Conservation (phyloP, 2,329 filamentous ascomycete species). For the Herpotrichia juniperi region DNA sequence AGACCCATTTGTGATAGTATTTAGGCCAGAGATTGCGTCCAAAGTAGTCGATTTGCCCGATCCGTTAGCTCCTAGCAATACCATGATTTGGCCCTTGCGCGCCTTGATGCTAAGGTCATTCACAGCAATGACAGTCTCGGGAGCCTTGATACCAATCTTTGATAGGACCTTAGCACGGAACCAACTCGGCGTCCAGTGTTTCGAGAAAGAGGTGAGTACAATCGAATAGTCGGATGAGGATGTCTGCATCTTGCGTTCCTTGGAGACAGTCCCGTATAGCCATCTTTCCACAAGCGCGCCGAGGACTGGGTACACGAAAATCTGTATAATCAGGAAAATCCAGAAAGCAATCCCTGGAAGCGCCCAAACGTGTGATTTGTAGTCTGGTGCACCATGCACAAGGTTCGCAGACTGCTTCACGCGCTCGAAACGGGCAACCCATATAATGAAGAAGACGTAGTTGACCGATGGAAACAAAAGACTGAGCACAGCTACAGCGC, state of each 20-base stretch:
- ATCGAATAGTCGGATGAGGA: slow-evolving; percentile 62
- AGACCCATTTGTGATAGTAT: slow-evolving; percentile 74
- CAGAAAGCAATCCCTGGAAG: slow-evolving; percentile 78
- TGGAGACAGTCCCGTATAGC: slow-evolving; percentile 76
- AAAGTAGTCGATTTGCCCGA: slow-evolving; percentile 90
- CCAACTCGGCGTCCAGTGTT: slow-evolving; percentile 73
- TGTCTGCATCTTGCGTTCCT: slow-evolving; percentile 51
- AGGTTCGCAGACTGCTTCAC: slow-evolving; percentile 66
- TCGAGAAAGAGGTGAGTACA: slow-evolving; percentile 74
- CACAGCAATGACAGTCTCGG: slow-evolving; percentile 79
- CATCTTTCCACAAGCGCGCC: slow-evolving; percentile 75
- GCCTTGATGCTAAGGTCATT: slow-evolving; percentile 74
- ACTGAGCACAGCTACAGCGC: slow-evolving; percentile 70
- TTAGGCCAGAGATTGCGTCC: slow-evolving; percentile 84
- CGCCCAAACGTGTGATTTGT: slow-evolving; percentile 57
- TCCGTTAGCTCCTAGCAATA: slow-evolving; percentile 86
- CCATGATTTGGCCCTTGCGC: slow-evolving; percentile 80
- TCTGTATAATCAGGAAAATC: slow-evolving; percentile 78
- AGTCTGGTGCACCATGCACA: slow-evolving; percentile 62
- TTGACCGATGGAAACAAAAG: slow-evolving; percentile 86
- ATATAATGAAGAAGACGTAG: slow-evolving; percentile 81
- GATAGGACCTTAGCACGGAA: slow-evolving; percentile 58
- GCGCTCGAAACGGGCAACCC: slow-evolving; percentile 78
- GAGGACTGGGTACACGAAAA: slow-evolving; percentile 75
- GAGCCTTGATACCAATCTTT: slow-evolving; percentile 53